phyloP scores from a whole-genome alignment of 495 filamentous ascomycete genomes.

The Penicillium dipodomyicola region DNA sequence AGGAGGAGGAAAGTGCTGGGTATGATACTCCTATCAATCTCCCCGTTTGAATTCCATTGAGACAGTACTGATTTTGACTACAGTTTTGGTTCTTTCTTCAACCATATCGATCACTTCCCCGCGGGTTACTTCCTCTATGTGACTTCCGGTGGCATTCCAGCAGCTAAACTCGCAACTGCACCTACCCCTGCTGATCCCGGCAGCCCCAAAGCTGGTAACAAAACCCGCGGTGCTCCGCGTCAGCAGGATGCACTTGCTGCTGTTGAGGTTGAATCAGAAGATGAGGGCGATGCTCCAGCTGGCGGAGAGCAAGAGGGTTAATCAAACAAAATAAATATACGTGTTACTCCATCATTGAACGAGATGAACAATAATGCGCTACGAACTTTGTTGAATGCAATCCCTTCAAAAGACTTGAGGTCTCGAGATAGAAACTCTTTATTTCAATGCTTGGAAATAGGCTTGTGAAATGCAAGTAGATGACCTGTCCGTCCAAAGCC shows the following conservation, averaged over 20 bases:
- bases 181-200: conserved; percentile 8
- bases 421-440: not conserved
- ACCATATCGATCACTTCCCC: conserved; percentile 76
- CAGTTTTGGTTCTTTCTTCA: conserved; percentile 79
- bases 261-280: conserved; percentile 34
- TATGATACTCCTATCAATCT: conserved; percentile 43
- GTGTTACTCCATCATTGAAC: not conserved
- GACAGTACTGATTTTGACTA: conserved; percentile 10
- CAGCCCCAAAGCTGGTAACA: not conserved
- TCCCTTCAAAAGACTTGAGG: too few relatives aligned
- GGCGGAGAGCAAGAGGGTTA: conserved; percentile 24
- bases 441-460: not conserved
- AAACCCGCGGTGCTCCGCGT: conserved; percentile 11
- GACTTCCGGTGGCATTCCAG: conserved; percentile 61
- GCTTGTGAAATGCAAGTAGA: not conserved
- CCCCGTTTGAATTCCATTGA: not conserved
- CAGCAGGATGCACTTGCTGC: conserved; percentile 33
- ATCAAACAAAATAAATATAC: not conserved
- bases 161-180: conserved; percentile 37
- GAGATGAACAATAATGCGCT: not conserved
- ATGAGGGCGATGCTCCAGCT: conserved; percentile 23
- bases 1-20: conserved; percentile 77
- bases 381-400: not conserved
- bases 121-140: conserved; percentile 74
- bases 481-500: not conserved